Evolutionary conservation across 2,329 filamentous ascomycete species (phyloP).

Genomic region (Botrytis tulipae): DNA sequence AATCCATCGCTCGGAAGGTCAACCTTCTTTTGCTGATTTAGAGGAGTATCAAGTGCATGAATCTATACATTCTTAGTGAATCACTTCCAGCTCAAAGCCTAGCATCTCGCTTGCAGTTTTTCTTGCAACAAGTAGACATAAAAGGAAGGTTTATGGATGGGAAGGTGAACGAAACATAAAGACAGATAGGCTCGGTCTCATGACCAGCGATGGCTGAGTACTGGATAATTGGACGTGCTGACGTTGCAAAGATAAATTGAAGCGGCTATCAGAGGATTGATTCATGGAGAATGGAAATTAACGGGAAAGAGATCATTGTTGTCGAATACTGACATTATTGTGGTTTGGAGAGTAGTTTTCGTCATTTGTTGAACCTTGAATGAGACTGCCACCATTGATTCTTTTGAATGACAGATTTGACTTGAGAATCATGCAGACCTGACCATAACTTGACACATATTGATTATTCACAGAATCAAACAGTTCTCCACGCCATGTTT

Average conservation of each 20-base stretch:
- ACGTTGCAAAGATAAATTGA: accelerated
- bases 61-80: not conserved
- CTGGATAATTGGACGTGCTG: accelerated
- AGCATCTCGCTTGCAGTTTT: not conserved
- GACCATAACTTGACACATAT: not conserved
- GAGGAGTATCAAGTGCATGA: not conserved
- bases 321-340: accelerated
- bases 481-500: not conserved
- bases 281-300: not conserved
- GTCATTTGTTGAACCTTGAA: not conserved
- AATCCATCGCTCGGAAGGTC: no score
- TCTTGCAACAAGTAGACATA: not conserved
- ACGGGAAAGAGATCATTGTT: not conserved
- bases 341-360: accelerated
- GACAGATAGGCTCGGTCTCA: no score
- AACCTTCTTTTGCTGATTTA: accelerated
- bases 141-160: not conserved
- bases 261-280: not conserved
- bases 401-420: not conserved
- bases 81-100: not conserved
- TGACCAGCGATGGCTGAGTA: not conserved
- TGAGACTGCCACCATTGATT: not conserved
- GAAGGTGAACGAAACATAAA: not conserved
- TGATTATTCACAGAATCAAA: not conserved
- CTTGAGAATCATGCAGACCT: accelerated